Conservation (phyloP, 352 stramenopile genomes). For the Pythium rishiriense region DNA sequence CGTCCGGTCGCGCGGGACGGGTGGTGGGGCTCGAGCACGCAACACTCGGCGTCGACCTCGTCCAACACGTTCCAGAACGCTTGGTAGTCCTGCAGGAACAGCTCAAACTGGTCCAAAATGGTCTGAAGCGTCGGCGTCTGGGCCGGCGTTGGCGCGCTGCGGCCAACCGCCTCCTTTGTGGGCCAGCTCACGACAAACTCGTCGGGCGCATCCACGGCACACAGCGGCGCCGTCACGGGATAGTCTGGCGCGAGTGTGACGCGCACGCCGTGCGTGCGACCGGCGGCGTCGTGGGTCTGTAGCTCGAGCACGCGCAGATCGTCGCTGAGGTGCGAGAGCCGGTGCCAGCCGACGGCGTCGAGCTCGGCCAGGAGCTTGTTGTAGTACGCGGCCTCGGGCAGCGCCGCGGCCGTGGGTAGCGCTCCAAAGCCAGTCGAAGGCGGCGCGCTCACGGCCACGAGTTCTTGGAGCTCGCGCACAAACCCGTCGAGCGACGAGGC, state of each 20-base stretch:
- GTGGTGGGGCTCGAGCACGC: slow-evolving; percentile 75
- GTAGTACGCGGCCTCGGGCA: slow-evolving; percentile 64
- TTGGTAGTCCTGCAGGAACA: slow-evolving; percentile 63
- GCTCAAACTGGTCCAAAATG: slow-evolving; percentile 50
- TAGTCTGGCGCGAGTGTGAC: slow-evolving; percentile 50
- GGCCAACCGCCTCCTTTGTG: not conserved
- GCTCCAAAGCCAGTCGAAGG: not conserved
- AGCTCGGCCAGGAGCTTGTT: slow-evolving; percentile 59
- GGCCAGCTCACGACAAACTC: slow-evolving; percentile 46
- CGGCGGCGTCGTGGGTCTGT: slow-evolving; percentile 36
- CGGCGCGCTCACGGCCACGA: slow-evolving; percentile 48
- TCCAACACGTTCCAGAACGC: slow-evolving; percentile 81
- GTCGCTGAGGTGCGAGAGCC: slow-evolving; percentile 53
- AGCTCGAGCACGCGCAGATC: slow-evolving; percentile 61
- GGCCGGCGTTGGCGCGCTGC: not conserved
- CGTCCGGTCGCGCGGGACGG: slow-evolving; percentile 63
- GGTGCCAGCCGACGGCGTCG: slow-evolving; percentile 60
- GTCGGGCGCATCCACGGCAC: slow-evolving; percentile 58
- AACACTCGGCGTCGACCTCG: slow-evolving; percentile 67
- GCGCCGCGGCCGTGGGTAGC: not conserved
- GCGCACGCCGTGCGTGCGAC: slow-evolving; percentile 46
- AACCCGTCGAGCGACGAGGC: slow-evolving; percentile 56
- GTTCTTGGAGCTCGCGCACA: slow-evolving; percentile 54
- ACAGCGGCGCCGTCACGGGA: slow-evolving; percentile 31
- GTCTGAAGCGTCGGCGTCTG: slow-evolving; percentile 18